A percentile compares a stretch with the other conserved stretches of the same genome.
Evolutionary conservation across 1,139 yeast genomes (phyloP).

Genomic region (Kurtzmaniella quercitrusa): DNA sequence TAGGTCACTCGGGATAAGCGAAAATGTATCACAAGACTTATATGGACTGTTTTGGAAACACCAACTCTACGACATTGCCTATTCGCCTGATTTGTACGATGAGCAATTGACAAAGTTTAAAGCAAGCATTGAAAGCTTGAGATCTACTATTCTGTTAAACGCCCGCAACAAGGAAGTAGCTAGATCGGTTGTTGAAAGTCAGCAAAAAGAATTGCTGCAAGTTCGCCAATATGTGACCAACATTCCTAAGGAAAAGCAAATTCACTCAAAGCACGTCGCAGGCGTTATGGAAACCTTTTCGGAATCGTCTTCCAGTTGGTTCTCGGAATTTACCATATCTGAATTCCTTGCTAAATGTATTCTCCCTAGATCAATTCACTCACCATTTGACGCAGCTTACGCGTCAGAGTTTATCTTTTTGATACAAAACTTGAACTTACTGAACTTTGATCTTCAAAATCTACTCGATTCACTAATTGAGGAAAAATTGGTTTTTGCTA

Average conservation of each 20-base stretch:
- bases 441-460: conserved; percentile 40
- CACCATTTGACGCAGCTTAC: conserved; percentile 82
- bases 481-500: conserved; percentile 49
- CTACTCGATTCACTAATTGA: conserved; percentile 50
- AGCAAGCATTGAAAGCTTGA: conserved; percentile 27
- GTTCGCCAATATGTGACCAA: conserved; percentile 21
- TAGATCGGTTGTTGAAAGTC: conserved; percentile 20
- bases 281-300: conserved; percentile 13
- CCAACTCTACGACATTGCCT: conserved; percentile 70
- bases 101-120: conserved; percentile 40
- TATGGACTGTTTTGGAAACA: conserved; percentile 72
- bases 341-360: conserved; percentile 59
- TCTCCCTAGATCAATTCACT: conserved; percentile 72
- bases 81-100: conserved; percentile 48
- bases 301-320: conserved; percentile 22
- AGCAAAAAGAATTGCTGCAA: conserved; percentile 25
- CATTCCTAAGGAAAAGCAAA: conserved; percentile 23
- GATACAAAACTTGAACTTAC: conserved; percentile 40
- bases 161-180: conserved; percentile 28
- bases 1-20: conserved; percentile 41
- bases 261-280: conserved; percentile 28
- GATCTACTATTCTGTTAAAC: conserved; percentile 27
- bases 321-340: conserved; percentile 16
- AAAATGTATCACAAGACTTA: conserved; percentile 20
- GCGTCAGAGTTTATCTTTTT: conserved; percentile 58